Conservation (phyloP, 2,329 filamentous ascomycete genomes). For the Colletotrichum tofieldiae region DNA sequence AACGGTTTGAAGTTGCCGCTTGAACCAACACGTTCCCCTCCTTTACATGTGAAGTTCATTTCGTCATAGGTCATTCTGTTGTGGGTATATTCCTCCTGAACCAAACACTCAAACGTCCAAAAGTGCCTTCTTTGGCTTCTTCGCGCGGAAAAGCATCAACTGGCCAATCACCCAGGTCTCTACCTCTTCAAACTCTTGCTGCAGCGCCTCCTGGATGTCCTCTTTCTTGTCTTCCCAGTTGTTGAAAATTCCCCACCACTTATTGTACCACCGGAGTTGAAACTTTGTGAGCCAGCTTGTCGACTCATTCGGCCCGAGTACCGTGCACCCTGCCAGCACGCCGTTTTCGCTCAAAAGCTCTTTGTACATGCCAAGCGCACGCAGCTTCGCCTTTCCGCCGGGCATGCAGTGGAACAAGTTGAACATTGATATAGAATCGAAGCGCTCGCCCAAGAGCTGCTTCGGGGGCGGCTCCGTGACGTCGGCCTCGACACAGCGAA, state of each 20-base stretch:
- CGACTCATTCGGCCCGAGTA: conserved; percentile 51
- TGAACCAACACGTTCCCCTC: no score
- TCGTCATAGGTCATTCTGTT: not conserved
- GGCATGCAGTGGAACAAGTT: conserved; percentile 62
- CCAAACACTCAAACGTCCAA: conserved; percentile 40
- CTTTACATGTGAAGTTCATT: not conserved
- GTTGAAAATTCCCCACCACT: conserved; percentile 53
- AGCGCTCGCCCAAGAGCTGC: conserved; percentile 48
- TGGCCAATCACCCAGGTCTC: conserved; percentile 57
- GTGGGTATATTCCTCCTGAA: not conserved
- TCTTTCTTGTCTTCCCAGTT: conserved; percentile 57
- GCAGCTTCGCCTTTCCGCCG: conserved; percentile 49
- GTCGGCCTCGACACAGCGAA: conserved; percentile 55
- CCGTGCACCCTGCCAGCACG: conserved; percentile 56
- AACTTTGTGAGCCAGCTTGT: conserved; percentile 47
- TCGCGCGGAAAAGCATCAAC: conserved; percentile 56
- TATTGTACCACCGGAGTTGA: conserved; percentile 52
- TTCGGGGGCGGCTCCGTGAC: conserved; percentile 52
- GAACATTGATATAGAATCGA: conserved; percentile 61
- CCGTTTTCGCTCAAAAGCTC: conserved; percentile 53
- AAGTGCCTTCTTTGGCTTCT: conserved; percentile 46
- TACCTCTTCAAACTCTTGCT: conserved; percentile 56
- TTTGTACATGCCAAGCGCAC: conserved; percentile 52
- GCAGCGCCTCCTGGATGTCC: conserved; percentile 52
- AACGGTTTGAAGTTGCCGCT: no score